These are phyloP conservation scores for Chytriomyces sp. DNA, from an alignment of 192 early-diverging fungal genomes.

Conservation along the genomic window DNA sequence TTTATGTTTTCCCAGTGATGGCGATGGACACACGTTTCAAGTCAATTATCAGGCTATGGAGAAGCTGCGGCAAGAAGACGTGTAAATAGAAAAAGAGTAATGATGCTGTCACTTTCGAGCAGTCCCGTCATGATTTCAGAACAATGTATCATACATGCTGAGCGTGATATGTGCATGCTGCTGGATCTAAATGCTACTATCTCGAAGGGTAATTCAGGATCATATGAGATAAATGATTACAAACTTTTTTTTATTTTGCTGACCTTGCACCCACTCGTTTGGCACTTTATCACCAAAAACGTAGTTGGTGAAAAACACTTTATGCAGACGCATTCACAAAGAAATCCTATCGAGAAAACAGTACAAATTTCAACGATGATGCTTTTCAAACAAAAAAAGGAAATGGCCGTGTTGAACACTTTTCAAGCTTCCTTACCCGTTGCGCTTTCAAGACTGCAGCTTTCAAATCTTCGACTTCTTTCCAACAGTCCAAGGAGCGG, in stretches of 20 bases:
- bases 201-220: too few relatives aligned
- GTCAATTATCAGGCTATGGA: constrained; percentile 31
- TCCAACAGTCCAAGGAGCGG: constrained; percentile 66
- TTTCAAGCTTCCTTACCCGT: constrained; percentile 33
- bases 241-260: too few relatives aligned
- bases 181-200: too few relatives aligned
- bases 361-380: too few relatives aligned
- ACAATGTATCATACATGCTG: too few relatives aligned
- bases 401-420: neutral
- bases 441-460: constrained; percentile 45
- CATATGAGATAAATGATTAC: too few relatives aligned
- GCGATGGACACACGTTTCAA: constrained; percentile 51
- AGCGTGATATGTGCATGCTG: too few relatives aligned
- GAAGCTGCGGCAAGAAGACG: constrained; percentile 4
- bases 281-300: too few relatives aligned
- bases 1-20: constrained; percentile 30
- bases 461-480: constrained; percentile 67
- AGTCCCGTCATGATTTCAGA: too few relatives aligned
- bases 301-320: neutral
- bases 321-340: constrained; percentile 1
- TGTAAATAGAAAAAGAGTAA: neutral
- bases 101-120: too few relatives aligned
- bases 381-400: neutral
- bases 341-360: neutral
- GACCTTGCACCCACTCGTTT: too few relatives aligned